Conservation (phyloP, 1,284 basidiomycete species). For the Phylloboletellus chloephorus region DNA sequence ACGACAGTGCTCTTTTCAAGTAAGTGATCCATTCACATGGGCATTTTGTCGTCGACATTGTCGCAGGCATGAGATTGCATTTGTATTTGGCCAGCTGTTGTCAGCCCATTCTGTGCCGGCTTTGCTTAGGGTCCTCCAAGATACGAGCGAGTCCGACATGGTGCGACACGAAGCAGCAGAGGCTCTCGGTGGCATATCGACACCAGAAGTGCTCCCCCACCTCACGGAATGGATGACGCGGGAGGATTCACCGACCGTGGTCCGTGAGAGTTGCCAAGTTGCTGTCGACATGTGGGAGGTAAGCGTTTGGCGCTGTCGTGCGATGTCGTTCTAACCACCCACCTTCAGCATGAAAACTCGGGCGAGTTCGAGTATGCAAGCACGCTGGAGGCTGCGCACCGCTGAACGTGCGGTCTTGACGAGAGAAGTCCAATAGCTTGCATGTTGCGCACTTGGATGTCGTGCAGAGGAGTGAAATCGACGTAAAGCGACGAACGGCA, state of each 20-base stretch:
- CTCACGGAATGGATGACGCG: slow-evolving; percentile 82
- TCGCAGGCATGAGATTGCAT: slow-evolving; percentile 89
- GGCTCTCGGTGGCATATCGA: slow-evolving; percentile 93
- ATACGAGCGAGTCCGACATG: slow-evolving; percentile 86
- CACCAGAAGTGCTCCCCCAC: slow-evolving; percentile 83
- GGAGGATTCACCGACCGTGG: slow-evolving; percentile 80
- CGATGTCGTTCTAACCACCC: slow-evolving; percentile 4
- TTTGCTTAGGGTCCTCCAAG: slow-evolving; percentile 72
- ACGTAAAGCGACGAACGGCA: too few relatives aligned
- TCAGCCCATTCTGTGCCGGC: slow-evolving; percentile 86
- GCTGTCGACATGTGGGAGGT: slow-evolving; percentile 98
- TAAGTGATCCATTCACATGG: slow-evolving; percentile 33
- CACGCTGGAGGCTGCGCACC: slow-evolving; percentile 34
- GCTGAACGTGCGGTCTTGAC: slow-evolving; percentile 2
- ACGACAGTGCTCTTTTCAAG: slow-evolving; percentile 90
- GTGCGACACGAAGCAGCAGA: slow-evolving; percentile 99
- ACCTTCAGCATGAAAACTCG: slow-evolving; percentile 79
- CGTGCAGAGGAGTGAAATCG: neutral
- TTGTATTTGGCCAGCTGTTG: slow-evolving; percentile 95
- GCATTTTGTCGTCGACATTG: slow-evolving; percentile 1
- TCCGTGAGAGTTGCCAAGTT: slow-evolving; percentile 93
- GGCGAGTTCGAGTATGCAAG: slow-evolving; percentile 84
- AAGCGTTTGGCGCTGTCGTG: slow-evolving; percentile 19
- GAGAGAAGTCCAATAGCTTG: neutral
- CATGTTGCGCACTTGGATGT: neutral